These are phyloP conservation scores for Thuja plicata DNA, from an alignment of 83 land plant genomes.

Conservation along the genomic window DNA sequence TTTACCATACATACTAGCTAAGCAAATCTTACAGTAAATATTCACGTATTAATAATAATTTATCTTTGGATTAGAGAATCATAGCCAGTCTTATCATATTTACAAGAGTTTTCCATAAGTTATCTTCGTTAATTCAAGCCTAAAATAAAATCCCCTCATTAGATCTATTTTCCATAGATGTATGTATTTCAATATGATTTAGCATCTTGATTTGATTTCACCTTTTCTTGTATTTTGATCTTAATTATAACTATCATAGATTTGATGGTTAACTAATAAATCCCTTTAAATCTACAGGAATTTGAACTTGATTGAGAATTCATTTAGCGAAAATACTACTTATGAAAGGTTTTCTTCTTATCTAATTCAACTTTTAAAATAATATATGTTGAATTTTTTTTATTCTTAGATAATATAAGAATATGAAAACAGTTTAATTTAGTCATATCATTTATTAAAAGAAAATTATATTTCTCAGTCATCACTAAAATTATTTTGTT, in stretches of 20 bases:
- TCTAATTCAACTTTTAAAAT: background rate
- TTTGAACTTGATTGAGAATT: constrained; percentile 10
- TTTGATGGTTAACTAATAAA: background rate
- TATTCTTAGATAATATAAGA: background rate
- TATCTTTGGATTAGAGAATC: no score
- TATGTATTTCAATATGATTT: background rate
- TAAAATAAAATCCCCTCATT: background rate
- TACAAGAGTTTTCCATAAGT: background rate
- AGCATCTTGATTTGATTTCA: background rate
- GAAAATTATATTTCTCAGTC: background rate
- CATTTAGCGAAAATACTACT: background rate
- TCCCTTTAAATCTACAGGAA: background rate
- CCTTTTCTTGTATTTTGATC: background rate
- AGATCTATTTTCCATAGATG: background rate
- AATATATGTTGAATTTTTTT: background rate
- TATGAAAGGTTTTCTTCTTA: background rate
- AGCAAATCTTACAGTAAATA: no score
- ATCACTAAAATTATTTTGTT: background rate
- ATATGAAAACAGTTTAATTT: background rate
- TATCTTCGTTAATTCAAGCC: background rate
- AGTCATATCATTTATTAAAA: no score
- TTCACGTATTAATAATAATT: no score
- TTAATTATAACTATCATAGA: background rate
- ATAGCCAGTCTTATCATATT: background rate
- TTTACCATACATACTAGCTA: no score